phyloP scores from a whole-genome alignment of 495 filamentous ascomycete genomes.

The Talaromyces trachyspermus region DNA sequence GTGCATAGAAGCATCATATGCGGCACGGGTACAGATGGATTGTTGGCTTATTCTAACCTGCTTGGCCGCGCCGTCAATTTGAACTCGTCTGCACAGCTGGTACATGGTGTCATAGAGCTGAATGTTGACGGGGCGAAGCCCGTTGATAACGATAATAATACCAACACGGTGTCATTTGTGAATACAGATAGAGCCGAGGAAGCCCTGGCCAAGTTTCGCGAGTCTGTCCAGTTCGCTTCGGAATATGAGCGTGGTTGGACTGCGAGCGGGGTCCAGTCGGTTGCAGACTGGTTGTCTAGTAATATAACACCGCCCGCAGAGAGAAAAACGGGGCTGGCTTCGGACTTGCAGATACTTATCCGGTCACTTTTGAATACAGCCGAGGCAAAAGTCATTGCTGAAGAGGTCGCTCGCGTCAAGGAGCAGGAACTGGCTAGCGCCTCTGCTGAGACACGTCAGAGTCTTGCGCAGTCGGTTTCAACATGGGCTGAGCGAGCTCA shows the following conservation, averaged over 20 bases:
- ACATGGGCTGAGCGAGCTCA: slow-evolving; percentile 75
- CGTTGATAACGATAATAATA: too few relatives aligned
- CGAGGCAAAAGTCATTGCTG: slow-evolving; percentile 41
- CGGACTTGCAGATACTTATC: slow-evolving; percentile 57
- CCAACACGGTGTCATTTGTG: slow-evolving; percentile 36
- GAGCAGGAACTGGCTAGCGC: slow-evolving; percentile 28
- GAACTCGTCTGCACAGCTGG: slow-evolving; percentile 30
- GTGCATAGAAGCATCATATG: slow-evolving; percentile 79
- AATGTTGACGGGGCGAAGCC: slow-evolving; percentile 25
- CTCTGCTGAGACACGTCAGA: slow-evolving; percentile 32
- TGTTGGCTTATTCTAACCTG: slow-evolving; percentile 43
- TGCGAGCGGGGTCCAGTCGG: slow-evolving; percentile 54
- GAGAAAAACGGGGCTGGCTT: slow-evolving; percentile 44
- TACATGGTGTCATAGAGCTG: slow-evolving; percentile 51
- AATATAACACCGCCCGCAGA: slow-evolving; percentile 41
- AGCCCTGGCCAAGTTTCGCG: slow-evolving; percentile 58
- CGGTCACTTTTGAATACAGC: slow-evolving; percentile 56
- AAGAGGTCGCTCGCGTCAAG: slow-evolving; percentile 36
- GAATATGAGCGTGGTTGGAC: slow-evolving; percentile 69
- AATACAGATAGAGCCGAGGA: slow-evolving; percentile 48
- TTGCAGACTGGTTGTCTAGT: slow-evolving; percentile 64
- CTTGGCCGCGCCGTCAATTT: slow-evolving; percentile 28
- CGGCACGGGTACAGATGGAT: slow-evolving; percentile 53
- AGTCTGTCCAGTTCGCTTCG: slow-evolving; percentile 58
- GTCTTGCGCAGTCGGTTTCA: slow-evolving; percentile 50